Percentiles rank a stretch among this genome's conserved stretches.
Conservation (phyloP, 148 eudicot species). For the Chenopodium album region DNA sequence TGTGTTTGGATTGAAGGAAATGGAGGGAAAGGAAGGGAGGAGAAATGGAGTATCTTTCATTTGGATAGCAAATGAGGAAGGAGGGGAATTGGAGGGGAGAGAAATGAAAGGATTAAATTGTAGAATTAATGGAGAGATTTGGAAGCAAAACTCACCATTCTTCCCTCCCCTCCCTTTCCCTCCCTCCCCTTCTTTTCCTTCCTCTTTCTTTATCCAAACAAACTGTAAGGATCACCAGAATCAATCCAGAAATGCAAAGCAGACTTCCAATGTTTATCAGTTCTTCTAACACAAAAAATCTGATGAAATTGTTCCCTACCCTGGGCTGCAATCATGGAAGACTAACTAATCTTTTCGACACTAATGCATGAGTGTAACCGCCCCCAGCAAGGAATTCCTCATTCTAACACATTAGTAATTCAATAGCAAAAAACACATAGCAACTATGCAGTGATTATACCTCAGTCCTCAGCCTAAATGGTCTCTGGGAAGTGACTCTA, state of each 20-base stretch:
- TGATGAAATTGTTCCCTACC: not conserved
- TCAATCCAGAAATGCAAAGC: not conserved
- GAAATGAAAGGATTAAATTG: too few relatives aligned
- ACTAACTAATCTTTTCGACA: too few relatives aligned
- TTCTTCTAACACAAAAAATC: not conserved
- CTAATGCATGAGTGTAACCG: not conserved
- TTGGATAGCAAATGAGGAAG: too few relatives aligned
- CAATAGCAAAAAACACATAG: not conserved
- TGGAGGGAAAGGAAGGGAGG: too few relatives aligned
- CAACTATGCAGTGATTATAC: conserved; percentile 31
- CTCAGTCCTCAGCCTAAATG: conserved; percentile 91
- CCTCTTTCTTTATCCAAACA: too few relatives aligned
- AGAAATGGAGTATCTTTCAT: too few relatives aligned
- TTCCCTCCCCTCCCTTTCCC: too few relatives aligned
- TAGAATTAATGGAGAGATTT: too few relatives aligned
- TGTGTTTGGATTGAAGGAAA: too few relatives aligned
- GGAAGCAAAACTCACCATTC: too few relatives aligned
- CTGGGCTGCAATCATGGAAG: not conserved
- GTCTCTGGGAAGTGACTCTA: conserved; percentile 61
- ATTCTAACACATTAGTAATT: not conserved
- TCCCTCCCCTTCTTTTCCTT: too few relatives aligned
- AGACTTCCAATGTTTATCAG: not conserved
- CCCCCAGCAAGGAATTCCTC: not conserved
- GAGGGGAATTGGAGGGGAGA: too few relatives aligned
- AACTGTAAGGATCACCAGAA: not conserved